A percentile compares a stretch with the other conserved stretches of the same genome.
Conservation (phyloP, 148 eudicot genomes). For the Camellia japonica region DNA sequence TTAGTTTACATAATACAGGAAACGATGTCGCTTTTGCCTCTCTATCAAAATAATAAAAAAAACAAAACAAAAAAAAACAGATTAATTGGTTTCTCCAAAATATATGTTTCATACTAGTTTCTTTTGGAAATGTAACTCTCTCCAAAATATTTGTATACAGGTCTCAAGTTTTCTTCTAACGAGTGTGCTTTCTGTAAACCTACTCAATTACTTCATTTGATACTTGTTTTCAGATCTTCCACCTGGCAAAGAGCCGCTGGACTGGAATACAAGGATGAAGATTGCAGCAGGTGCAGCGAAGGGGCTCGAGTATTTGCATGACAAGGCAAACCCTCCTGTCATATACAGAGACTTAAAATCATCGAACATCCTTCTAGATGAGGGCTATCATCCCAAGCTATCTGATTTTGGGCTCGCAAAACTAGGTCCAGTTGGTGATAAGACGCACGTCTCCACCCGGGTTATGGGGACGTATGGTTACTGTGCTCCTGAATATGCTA, state of each 20-base stretch:
- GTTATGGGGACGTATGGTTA: conserved; percentile 99
- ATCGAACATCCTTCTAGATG: conserved; percentile 95
- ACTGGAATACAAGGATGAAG: conserved; percentile 99
- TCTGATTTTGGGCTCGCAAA: conserved; percentile 98
- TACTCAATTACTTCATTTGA: conserved; percentile 13
- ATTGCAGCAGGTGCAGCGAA: conserved; percentile 99
- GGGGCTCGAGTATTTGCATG: conserved; percentile 94
- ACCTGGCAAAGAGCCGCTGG: conserved; percentile 83
- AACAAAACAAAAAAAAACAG: no score
- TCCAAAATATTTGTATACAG: not conserved
- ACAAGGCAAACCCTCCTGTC: conserved; percentile 96
- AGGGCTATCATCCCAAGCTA: conserved; percentile 81
- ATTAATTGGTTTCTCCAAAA: no score
- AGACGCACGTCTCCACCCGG: conserved; percentile 94
- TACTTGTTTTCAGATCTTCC: conserved; percentile 54
- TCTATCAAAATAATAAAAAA: no score
- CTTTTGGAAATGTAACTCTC: not conserved
- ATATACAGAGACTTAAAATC: conserved; percentile 95
- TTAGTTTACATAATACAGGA: no score
- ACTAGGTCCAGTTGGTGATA: conserved; percentile 96
- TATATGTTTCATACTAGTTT: not conserved
- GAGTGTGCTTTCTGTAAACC: conserved; percentile 4
- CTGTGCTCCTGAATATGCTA: conserved; percentile 99
- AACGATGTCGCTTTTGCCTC: no score
- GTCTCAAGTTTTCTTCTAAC: not conserved